phyloP scores from a whole-genome alignment of 2,329 filamentous ascomycete genomes.

The Fusarium hainanense region DNA sequence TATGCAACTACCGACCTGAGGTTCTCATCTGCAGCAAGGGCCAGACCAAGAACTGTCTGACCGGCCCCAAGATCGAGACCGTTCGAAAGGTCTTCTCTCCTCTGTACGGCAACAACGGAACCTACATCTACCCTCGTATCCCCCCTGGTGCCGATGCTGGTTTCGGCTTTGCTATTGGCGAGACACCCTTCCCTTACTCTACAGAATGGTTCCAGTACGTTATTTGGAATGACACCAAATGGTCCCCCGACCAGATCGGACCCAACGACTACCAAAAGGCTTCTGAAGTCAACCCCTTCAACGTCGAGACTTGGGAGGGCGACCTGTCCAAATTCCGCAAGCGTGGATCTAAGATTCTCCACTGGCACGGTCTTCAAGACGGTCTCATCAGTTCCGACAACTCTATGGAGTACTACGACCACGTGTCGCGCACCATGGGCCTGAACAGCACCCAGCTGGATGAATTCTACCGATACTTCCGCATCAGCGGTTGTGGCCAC shows the following conservation, averaged over 20 bases:
- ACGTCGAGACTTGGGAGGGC: conserved; percentile 50
- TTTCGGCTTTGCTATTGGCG: conserved; percentile 42
- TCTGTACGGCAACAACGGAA: conserved; percentile 47
- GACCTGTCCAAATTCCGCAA: conserved; percentile 53
- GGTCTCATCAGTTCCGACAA: conserved; percentile 38
- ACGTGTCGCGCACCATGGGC: conserved; percentile 41
- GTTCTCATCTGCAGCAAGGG: conserved; percentile 51
- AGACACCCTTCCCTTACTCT: conserved; percentile 14
- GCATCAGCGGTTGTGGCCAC: conserved; percentile 61
- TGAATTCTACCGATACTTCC: conserved; percentile 64
- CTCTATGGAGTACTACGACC: conserved; percentile 45
- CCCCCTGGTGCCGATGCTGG: conserved; percentile 41
- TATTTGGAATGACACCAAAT: conserved; percentile 53
- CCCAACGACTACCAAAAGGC: conserved; percentile 56
- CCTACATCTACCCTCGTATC: conserved; percentile 33
- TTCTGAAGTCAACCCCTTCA: conserved; percentile 19
- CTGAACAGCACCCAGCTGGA: conserved; percentile 51
- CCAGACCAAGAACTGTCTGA: conserved; percentile 23
- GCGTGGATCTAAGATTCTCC: conserved; percentile 57
- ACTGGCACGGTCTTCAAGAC: conserved; percentile 57
- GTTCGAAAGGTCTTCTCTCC: conserved; percentile 31
- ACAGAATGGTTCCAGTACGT: conserved; percentile 54
- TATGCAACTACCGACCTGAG: conserved; percentile 58
- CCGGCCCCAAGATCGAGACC: conserved; percentile 12
- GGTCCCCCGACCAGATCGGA: conserved; percentile 43